A percentile compares a stretch with the other conserved stretches of the same genome.
phyloP scores from a whole-genome alignment of 2,329 filamentous ascomycete genomes.

The Fusarium ramigenum region DNA sequence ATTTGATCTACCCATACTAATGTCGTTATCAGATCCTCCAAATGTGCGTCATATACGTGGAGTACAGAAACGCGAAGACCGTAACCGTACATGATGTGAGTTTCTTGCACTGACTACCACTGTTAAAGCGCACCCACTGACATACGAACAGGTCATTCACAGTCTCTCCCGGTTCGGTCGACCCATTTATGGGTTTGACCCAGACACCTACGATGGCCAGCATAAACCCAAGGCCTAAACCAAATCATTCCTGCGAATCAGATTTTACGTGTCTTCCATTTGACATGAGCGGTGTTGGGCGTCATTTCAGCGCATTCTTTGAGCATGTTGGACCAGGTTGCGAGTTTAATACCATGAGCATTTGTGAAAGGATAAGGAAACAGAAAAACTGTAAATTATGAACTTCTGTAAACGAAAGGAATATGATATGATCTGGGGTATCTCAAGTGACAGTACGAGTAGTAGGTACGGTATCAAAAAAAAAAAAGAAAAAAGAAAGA shows the following conservation, averaged over 20 bases:
- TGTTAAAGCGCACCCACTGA: constrained; percentile 5
- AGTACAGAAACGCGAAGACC: constrained; percentile 68
- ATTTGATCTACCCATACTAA: constrained; percentile 8
- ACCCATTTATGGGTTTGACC: constrained; percentile 68
- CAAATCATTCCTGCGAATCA: neutral
- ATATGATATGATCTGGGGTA: constrained; percentile 39
- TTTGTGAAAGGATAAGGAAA: neutral
- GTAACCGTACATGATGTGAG: constrained; percentile 70
- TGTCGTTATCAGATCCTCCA: constrained; percentile 58
- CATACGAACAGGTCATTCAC: constrained; percentile 61
- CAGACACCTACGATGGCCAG: constrained; percentile 44
- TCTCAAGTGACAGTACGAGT: constrained; percentile 42
- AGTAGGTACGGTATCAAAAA: constrained; percentile 32
- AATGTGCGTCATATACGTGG: constrained; percentile 60
- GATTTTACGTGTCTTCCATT: neutral
- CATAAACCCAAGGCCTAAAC: neutral
- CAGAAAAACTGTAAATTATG: constrained; percentile 22
- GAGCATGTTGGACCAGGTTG: neutral
- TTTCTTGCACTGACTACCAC: neutral
- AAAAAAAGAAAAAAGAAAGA: constrained; percentile 8
- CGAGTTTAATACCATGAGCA: neutral
- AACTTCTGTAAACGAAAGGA: constrained; percentile 39
- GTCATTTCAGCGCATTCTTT: constrained; percentile 4
- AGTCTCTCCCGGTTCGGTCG: constrained; percentile 58
- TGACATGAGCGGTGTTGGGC: neutral